phyloP scores from a whole-genome alignment of 306 rosid genomes.

The Cyclanthera cordifolia region DNA sequence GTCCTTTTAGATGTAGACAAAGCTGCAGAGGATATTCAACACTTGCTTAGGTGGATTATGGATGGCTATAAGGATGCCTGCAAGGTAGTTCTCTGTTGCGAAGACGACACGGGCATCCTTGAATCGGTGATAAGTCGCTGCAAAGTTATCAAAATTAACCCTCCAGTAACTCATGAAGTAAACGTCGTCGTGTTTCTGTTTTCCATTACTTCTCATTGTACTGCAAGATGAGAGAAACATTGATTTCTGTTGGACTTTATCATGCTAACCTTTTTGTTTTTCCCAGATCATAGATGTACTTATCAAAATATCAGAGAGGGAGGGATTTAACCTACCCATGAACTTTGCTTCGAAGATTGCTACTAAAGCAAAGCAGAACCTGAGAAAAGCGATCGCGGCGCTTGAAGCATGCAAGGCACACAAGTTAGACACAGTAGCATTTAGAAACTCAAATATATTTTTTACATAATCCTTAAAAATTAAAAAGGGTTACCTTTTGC shows the following conservation, averaged over 20 bases:
- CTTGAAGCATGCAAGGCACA: conserved; percentile 89
- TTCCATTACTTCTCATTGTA: background rate
- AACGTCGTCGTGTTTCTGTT: conserved; percentile 12
- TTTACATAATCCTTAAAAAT: conserved; percentile 11
- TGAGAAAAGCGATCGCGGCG: conserved; percentile 71
- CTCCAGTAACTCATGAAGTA: conserved; percentile 68
- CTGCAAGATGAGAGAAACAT: background rate
- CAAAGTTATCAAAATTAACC: conserved; percentile 41
- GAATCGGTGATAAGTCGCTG: conserved; percentile 47
- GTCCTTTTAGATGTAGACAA: conserved; percentile 63
- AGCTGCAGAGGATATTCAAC: conserved; percentile 55
- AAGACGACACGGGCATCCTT: conserved; percentile 43
- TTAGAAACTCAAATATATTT: background rate
- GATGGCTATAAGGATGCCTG: conserved; percentile 69
- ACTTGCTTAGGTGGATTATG: conserved; percentile 75
- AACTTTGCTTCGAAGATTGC: conserved; percentile 68
- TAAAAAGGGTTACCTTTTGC: conserved; percentile 8
- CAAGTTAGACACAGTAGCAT: conserved; percentile 31
- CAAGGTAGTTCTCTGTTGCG: conserved; percentile 58
- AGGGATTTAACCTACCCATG: conserved; percentile 53
- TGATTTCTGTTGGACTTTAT: background rate
- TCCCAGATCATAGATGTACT: conserved; percentile 63
- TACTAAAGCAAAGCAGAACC: conserved; percentile 55
- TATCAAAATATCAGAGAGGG: conserved; percentile 50
- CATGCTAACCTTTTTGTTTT: background rate